These are phyloP conservation scores for Umbilicaria muhlenbergii DNA, from an alignment of 495 filamentous ascomycete species.

Conservation along the genomic window DNA sequence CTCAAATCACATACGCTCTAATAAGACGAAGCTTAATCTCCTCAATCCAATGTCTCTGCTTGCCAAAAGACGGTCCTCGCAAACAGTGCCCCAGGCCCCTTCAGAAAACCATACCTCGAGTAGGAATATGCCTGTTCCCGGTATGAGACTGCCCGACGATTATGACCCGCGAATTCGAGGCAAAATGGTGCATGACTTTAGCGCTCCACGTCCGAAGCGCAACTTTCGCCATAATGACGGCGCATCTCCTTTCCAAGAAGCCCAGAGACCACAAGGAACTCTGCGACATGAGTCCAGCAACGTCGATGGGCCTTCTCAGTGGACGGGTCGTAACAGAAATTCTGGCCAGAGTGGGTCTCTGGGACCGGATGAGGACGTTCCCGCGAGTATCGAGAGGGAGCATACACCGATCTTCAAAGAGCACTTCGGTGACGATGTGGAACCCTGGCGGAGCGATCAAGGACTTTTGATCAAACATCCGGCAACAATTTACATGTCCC, in stretches of 20 bases:
- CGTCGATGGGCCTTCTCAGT: background rate
- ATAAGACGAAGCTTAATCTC: slow-evolving; percentile 49
- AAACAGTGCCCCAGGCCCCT: slow-evolving; percentile 31
- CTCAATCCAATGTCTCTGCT: slow-evolving; percentile 54
- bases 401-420: slow-evolving; percentile 52
- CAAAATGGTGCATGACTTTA: slow-evolving; percentile 81
- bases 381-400: slow-evolving; percentile 18
- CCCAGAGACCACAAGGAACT: background rate
- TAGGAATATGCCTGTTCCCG: slow-evolving; percentile 28
- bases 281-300: slow-evolving; percentile 10
- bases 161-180: slow-evolving; percentile 80
- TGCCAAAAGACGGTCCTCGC: slow-evolving; percentile 39
- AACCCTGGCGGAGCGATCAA: slow-evolving; percentile 29
- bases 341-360: slow-evolving; percentile 1
- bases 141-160: slow-evolving; percentile 47
- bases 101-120: slow-evolving; percentile 22
- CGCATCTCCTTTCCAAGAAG: slow-evolving; percentile 11
- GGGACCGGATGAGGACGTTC: slow-evolving; percentile 7
- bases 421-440: slow-evolving; percentile 48
- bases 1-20: slow-evolving; percentile 9
- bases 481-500: slow-evolving; percentile 26
- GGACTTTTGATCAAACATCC: slow-evolving; percentile 24
- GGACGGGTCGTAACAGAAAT: slow-evolving; percentile 1
- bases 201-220: slow-evolving; percentile 55
- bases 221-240: slow-evolving; percentile 25